A percentile compares a stretch with the other conserved stretches of the same genome.
phyloP scores from a whole-genome alignment of 768 basidiomycete species.

The Neoboletus subvelutipes region DNA sequence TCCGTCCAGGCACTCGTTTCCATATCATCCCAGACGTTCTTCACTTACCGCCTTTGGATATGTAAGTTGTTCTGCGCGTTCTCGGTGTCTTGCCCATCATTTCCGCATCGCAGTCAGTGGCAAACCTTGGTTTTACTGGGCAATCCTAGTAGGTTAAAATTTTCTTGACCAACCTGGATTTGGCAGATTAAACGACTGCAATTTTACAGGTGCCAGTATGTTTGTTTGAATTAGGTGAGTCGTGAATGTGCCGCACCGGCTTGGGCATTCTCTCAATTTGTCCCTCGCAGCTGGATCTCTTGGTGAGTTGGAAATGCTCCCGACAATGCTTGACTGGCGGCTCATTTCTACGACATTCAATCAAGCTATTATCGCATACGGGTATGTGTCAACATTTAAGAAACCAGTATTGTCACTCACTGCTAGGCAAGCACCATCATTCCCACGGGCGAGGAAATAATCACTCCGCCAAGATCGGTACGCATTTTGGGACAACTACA shows the following conservation, averaged over 20 bases:
- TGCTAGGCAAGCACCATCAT: background rate
- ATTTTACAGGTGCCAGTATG: background rate
- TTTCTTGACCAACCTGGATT: background rate
- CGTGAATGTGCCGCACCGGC: background rate
- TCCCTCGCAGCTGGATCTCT: background rate
- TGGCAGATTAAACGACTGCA: no score
- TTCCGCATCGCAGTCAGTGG: background rate
- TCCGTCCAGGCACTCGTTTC: conserved; percentile 3
- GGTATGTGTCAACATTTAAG: background rate
- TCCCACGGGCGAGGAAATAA: background rate
- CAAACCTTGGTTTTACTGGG: conserved; percentile 4
- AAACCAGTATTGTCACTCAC: background rate
- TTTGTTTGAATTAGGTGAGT: conserved; percentile 6
- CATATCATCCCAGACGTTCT: conserved; percentile 5
- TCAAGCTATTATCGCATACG: conserved; percentile 1
- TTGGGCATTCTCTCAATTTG: background rate
- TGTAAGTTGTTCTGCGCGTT: background rate
- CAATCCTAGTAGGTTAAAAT: no score
- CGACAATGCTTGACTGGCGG: background rate
- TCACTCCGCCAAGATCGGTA: background rate
- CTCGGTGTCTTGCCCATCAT: background rate
- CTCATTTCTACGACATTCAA: background rate
- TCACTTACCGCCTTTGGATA: conserved; percentile 12
- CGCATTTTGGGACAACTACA: background rate
- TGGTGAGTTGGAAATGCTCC: background rate